phyloP scores from a whole-genome alignment of 2,329 filamentous ascomycete genomes.

The Penicillium oxalicum region DNA sequence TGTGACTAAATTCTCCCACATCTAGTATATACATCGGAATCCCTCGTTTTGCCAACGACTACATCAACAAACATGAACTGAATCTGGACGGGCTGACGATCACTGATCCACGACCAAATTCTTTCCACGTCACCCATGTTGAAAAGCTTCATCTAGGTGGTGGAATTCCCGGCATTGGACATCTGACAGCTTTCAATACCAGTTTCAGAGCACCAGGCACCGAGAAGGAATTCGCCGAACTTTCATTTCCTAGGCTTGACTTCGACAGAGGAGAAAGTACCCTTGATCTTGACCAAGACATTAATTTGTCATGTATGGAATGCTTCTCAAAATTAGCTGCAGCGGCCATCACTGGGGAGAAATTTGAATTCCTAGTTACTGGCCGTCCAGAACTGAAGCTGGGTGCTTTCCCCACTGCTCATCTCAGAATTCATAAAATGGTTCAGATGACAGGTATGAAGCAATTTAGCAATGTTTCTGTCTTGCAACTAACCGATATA shows the following conservation, averaged over 20 bases:
- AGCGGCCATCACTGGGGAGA: slow-evolving; percentile 14
- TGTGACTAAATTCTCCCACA: too few relatives aligned
- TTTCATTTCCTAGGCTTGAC: slow-evolving; percentile 15
- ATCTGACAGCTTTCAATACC: slow-evolving; percentile 20
- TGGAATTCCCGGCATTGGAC: slow-evolving; percentile 19
- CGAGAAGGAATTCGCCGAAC: slow-evolving; percentile 13
- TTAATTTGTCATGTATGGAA: slow-evolving; percentile 21
- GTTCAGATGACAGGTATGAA: slow-evolving; percentile 17
- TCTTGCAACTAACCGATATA: too few relatives aligned
- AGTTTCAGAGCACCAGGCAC: slow-evolving; percentile 11
- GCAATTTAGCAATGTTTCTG: neutral
- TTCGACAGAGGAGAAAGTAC: slow-evolving; percentile 9
- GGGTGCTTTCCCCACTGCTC: slow-evolving; percentile 18
- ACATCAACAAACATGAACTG: slow-evolving; percentile 21
- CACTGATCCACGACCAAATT: slow-evolving; percentile 19
- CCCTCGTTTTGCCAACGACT: slow-evolving; percentile 20
- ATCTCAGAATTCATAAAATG: slow-evolving; percentile 21
- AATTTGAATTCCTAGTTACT: slow-evolving; percentile 14
- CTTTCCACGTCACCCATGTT: slow-evolving; percentile 20
- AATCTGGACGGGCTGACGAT: slow-evolving; percentile 19
- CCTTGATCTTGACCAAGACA: slow-evolving; percentile 20
- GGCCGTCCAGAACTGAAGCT: slow-evolving; percentile 18
- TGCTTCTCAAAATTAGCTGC: slow-evolving; percentile 19
- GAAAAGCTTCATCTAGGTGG: slow-evolving; percentile 14
- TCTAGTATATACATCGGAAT: slow-evolving; percentile 21